Evolutionary conservation across 2,329 filamentous ascomycete genomes (phyloP).

Genomic region (Zopfia rhizophila): DNA sequence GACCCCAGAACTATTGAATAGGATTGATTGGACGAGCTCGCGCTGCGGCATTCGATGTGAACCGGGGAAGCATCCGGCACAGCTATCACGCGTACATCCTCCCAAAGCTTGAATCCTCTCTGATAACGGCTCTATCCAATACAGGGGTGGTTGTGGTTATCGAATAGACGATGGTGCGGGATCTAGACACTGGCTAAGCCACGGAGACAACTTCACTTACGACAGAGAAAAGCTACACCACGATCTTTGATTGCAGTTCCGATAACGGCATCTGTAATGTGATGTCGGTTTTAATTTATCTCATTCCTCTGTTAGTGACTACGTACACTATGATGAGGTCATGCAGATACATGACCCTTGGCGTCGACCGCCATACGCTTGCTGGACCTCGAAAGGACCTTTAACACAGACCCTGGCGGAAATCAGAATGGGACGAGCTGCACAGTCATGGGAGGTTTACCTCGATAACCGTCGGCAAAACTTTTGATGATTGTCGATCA

Average conservation of each 20-base stretch:
- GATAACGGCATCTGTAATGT: not conserved
- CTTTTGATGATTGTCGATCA: not conserved
- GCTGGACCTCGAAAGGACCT: slow-evolving; percentile 1
- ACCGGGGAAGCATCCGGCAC: slow-evolving; percentile 13
- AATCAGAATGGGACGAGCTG: slow-evolving; percentile 5
- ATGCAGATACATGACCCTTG: not conserved
- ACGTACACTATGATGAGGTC: slow-evolving; percentile 30
- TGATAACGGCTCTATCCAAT: slow-evolving; percentile 23
- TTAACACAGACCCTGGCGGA: slow-evolving; percentile 1
- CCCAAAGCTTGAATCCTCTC: slow-evolving; percentile 12
- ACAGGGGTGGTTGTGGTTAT: slow-evolving; percentile 2
- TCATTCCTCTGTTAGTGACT: slow-evolving; percentile 19
- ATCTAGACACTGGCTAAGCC: too few species aligned
- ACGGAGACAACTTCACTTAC: not conserved
- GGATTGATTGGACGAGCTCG: slow-evolving; percentile 26
- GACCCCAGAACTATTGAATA: slow-evolving; percentile 26
- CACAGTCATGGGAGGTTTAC: slow-evolving; percentile 2
- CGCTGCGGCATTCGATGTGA: slow-evolving; percentile 10
- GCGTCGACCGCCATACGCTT: slow-evolving; percentile 24
- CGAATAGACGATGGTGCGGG: too few species aligned
- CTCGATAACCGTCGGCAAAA: not conserved
- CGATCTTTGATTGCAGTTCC: too few species aligned
- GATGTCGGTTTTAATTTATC: slow-evolving; percentile 7
- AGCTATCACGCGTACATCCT: slow-evolving; percentile 23
- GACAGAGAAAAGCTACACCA: not conserved